Base-by-base conservation (phyloP, 805 yeast genomes). In the Lipomyces lipofer region DNA sequence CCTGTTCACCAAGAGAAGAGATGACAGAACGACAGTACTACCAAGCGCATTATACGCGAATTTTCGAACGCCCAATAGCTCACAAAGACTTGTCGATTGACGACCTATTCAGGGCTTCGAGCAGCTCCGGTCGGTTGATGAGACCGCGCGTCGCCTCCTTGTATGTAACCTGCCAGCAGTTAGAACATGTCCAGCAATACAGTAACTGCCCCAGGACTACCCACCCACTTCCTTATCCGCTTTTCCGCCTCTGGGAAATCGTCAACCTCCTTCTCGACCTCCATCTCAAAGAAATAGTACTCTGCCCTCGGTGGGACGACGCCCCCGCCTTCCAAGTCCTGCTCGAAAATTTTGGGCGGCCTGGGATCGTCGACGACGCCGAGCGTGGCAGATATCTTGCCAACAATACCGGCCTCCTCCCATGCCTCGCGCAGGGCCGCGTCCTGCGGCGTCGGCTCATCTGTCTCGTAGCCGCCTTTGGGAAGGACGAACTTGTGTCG, bases 371-470 rank as follows among this genome's bases (percentile, higher is more conserved):
- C 79, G 24, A 87, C 84, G 0, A 79, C 74, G 0, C 92, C 95
- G 39, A 92, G 71, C 54, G 76, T 75, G 38, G 66, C 63, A 3
- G 74, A 64, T 3, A 90, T 75, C 15, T 68, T 72, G 6, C 97
- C 96, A 32, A 78, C 79, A 22, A 87, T 87, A 0, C 99, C 99
- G 0, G 96, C 94, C 71, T 94, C 99, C 69, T 94, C 99, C 99
- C 99, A 94, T 0, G 96, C 88, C 67, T 94, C 99, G 55, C 99
- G 76, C 15, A 78, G 73, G 0, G 97, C 97, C 4, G 87, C 64
- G 51, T 70, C 68, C 56, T 70, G 67, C 4, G 70, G 59, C 21
- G 69, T 88, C 10, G 64, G 52, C 55, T 75, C 99, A 69, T 94
- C 99, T 27, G 68, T 67, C 70, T 94, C 99, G 36, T 91, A 83